Evolutionary conservation across 805 yeast species (phyloP), one percentile per base, ranked within the genome.

Genomic region (baker's yeast (Saccharomyces cerevisiae)): DNA sequence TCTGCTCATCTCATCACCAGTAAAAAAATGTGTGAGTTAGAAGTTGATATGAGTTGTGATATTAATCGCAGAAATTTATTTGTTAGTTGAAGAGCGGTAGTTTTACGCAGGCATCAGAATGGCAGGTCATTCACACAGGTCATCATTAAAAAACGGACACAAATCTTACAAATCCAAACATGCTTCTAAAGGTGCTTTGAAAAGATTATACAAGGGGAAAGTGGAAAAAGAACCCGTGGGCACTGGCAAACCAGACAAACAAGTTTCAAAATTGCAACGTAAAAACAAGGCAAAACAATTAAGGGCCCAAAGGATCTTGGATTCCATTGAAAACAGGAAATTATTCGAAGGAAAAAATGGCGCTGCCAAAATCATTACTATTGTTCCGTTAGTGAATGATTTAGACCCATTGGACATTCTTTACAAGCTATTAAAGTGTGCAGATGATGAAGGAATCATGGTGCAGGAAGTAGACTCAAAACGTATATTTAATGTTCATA

Each of bases 161-260:
- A 94, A 94, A 73, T 79, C 91, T 9, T 95, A 89, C 78, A 95
- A 94, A 69, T 81, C 96, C 2, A 87, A 84, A 67, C 99, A 94
- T 75, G 81, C 96, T 22, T 81, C 96, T 13, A 94, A 94, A 67
- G 87, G 96, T 56, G 81, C 90, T 36, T 70, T 92, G 64, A 95
- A 90, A 67, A 87, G 89, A 59, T 76, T 81, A 55, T 76, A 75
- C 63, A 91, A 87, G 66, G 98, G 98, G 57, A 91, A 89, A 69
- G 88, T 92, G 36, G 98, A 91, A 66, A 87, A 85, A 63, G 72
- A 80, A 31, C 43, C 22, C 43, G 68, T 75, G 51, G 75, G 74
- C 57, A 57, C 52, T 47, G 59, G 66, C 46, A 72, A 71, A 50
- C 61, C 62, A 22, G 54, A 62, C 51, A 71, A 69, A 55, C 66